These are phyloP conservation scores for Paramecium caudatum DNA, from an alignment of 73 alveolate genomes.

Conservation along the genomic window DNA sequence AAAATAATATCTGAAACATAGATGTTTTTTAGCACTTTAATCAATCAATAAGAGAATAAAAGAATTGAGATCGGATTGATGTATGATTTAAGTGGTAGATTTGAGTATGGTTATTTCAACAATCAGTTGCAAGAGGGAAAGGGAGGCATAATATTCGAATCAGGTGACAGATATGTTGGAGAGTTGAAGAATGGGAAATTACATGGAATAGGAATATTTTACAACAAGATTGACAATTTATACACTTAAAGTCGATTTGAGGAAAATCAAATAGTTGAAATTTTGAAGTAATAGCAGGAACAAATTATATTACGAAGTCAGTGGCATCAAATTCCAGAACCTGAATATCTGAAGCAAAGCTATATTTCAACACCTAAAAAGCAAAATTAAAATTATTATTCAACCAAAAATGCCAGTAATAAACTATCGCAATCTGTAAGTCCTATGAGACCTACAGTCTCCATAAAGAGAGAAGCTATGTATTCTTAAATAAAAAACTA, in stretches of 20 bases:
- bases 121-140: not conserved
- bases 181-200: constrained; percentile 29
- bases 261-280: not conserved
- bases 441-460: constrained; percentile 24
- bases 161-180: constrained; percentile 11
- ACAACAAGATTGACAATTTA: not conserved
- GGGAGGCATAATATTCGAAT: constrained; percentile 22
- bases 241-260: constrained; percentile 10
- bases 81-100: not conserved
- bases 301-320: constrained; percentile 1
- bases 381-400: not conserved
- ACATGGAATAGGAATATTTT: constrained; percentile 43
- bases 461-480: constrained; percentile 8
- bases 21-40: not conserved
- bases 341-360: not conserved
- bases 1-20: not conserved
- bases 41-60: not conserved
- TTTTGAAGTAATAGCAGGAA: not conserved
- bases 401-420: not conserved
- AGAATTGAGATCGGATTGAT: not conserved
- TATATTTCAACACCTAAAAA: not conserved
- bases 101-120: constrained; percentile 1
- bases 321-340: constrained; percentile 13
- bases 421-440: not conserved
- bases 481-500: constrained; percentile 18